Base-by-base conservation (phyloP, 163 green algal genomes). In the Volvox carteri region DNA sequence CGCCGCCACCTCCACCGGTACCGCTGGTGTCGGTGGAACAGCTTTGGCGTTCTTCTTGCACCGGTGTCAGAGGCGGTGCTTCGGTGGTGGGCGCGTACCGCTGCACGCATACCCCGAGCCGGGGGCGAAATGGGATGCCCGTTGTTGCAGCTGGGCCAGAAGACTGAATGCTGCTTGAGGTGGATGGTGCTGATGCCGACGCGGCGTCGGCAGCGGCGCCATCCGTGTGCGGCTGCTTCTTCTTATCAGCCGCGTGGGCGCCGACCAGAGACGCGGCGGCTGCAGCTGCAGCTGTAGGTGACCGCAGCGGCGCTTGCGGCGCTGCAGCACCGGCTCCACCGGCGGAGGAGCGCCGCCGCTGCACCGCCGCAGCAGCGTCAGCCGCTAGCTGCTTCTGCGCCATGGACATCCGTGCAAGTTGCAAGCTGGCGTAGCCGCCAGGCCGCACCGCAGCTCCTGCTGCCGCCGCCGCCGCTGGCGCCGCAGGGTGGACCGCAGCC, bases 381-480 rank as follows among this genome's bases (percentile, higher is more conserved):
- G 33, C 48, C 19, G 75, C 75, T 2, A 84, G n/a, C 30, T 70
- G 75, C 30, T 84, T 84, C 33, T 84, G 75, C 75, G 42, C 54
- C 18, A 85, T 7, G 5, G 77, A 74, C n/a, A 48, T 44, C 0
- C 52, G 35, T 21, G 77, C 54, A 16, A 85, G 18, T 35, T 73
- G 77, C 77, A 52, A 56, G 37, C 52, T 85, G 35, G 77, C 77
- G 77, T 85, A 74, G 21, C 77, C 77, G 52, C 54, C 35, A 25
- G 54, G 52, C 0, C 52, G 54, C 77, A 56, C 35, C 1, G 37
- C 44, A 37, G 28, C 56, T 5, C 0, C 23, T 16, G 50, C 8
- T 70, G 50, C 30, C 30, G 50, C n/a, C 23, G 75, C 30, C 30
- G 18, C n/a, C n/a, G n/a, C n/a, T n/a, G n/a, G n/a, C n/a, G n/a